Evolutionary conservation across 2,329 filamentous ascomycete genomes (phyloP), one percentile per base, ranked within the genome.

Genomic region (Neofusicoccum parvum): DNA sequence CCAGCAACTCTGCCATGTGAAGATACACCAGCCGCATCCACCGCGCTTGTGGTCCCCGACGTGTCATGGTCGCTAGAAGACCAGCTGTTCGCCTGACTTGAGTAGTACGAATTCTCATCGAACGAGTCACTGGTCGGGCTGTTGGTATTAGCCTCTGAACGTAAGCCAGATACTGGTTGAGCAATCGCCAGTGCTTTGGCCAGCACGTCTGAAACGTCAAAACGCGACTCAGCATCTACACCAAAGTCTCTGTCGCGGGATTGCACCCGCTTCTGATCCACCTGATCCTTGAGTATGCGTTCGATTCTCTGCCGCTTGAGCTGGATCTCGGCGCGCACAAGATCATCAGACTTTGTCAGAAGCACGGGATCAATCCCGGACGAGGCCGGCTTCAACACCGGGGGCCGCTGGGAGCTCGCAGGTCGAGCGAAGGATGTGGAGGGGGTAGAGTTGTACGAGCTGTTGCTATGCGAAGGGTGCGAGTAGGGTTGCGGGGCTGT

Each of bases 91-190:
- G 86, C 86, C 81, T 90, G 92, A 80, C 94, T 97, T 70, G 94
- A 97, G 83, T 98, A 97, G 79, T 96, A 96, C 46, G 93, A 95
- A 75, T 96, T 93, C 76, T 96, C 90, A 80, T 97, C 93, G 80
- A 93, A 92, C 41, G 92, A 95, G 78, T 94, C 92, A 85, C 85
- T 91, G 74, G 86, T 85, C 76, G 88, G 87, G 73, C 83, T 83
- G 78, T 89, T 83, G 71, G 83, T 82, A 80, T 87, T 86, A 83
- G 83, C 82, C 66, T 79, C 76, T 68, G 79, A 75, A 43, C 70
- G 79, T 68, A 86, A 81, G 74, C 86, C 84, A 72, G 90, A 86
- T 70, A 89, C 83, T 65, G 88, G 88, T 77, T 89, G 88, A 74
- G 92, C 91, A 71, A 92, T 82, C 69, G 88, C 85, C 74, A 94